phyloP scores from a whole-genome alignment of 163 green algal genomes.

The Smithsoniella earleae region DNA sequence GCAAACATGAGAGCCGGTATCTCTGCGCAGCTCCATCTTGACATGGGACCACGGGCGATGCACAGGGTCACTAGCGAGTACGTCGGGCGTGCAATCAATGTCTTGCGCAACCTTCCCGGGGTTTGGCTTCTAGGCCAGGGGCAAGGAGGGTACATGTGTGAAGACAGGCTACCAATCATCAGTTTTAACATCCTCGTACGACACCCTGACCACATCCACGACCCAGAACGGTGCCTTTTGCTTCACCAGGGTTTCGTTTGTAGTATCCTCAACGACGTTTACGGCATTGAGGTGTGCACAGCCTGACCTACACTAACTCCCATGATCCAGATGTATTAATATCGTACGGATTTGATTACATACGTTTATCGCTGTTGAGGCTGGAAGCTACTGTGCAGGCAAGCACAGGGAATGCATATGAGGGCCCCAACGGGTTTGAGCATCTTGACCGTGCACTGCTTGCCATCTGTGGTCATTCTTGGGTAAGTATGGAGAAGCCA shows the following conservation, averaged over 20 bases:
- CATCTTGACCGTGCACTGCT: not conserved
- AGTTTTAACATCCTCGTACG: slow-evolving; percentile 19
- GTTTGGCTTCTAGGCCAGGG: not conserved
- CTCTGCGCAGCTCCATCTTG: not conserved
- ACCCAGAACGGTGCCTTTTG: no score
- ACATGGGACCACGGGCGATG: slow-evolving; percentile 7
- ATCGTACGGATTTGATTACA: no score
- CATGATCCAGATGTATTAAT: no score
- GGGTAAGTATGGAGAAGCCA: not conserved
- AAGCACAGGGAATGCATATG: not conserved
- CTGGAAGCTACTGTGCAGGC: slow-evolving; percentile 16
- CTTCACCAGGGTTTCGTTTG: slow-evolving; percentile 18
- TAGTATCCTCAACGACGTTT: not conserved
- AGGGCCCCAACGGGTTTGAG: not conserved
- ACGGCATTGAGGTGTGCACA: slow-evolving; percentile 21
- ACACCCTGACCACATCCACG: not conserved
- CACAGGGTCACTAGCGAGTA: slow-evolving; percentile 12
- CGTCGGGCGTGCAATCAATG: not conserved
- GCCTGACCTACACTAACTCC: no score
- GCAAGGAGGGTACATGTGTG: not conserved
- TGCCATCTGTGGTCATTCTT: not conserved
- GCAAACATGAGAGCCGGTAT: not conserved
- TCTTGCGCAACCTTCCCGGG: not conserved
- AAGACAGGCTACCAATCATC: not conserved
- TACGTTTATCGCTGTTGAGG: no score